A percentile compares a stretch with the other conserved stretches of the same genome.
phyloP scores from a whole-genome alignment of 768 basidiomycete species.

The Tylopilus sp. region DNA sequence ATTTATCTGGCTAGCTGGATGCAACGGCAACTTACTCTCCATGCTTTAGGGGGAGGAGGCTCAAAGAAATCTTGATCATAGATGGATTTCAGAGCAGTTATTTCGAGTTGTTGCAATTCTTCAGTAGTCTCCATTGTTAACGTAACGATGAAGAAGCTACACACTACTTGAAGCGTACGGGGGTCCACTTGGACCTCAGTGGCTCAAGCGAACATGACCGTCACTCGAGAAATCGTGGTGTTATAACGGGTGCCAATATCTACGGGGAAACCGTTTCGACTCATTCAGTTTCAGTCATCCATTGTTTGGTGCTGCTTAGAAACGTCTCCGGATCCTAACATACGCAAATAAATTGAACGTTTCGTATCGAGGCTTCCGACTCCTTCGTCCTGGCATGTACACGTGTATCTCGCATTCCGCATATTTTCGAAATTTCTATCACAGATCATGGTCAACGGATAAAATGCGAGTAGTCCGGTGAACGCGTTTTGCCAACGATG shows the following conservation, averaged over 20 bases:
- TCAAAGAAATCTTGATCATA: slow-evolving; percentile 76
- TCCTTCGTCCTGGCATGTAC: no score
- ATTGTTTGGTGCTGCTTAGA: slow-evolving; percentile 19
- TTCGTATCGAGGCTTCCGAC: no score
- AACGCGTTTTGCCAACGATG: no score
- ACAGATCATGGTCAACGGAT: no score
- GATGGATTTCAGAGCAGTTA: slow-evolving; percentile 76
- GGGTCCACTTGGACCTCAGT: slow-evolving; percentile 65
- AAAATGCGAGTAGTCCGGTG: no score
- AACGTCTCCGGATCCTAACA: slow-evolving; percentile 15
- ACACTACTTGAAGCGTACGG: slow-evolving; percentile 53
- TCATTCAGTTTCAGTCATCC: slow-evolving; percentile 12
- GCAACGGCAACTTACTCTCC: slow-evolving; percentile 57
- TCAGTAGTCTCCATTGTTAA: slow-evolving; percentile 65
- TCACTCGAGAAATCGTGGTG: slow-evolving; percentile 11
- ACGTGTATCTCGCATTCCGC: no score
- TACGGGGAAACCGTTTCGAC: neutral
- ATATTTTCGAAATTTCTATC: no score
- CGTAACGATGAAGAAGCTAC: slow-evolving; percentile 27
- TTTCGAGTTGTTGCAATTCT: slow-evolving; percentile 67
- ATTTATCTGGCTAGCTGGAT: neutral
- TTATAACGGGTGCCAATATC: slow-evolving; percentile 5
- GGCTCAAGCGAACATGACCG: slow-evolving; percentile 70
- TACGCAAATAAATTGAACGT: slow-evolving; percentile 23
- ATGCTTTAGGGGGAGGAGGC: slow-evolving; percentile 71